These are phyloP conservation scores for Penicillium samsonianum DNA, from an alignment of 495 filamentous ascomycete genomes.

Conservation along the genomic window DNA sequence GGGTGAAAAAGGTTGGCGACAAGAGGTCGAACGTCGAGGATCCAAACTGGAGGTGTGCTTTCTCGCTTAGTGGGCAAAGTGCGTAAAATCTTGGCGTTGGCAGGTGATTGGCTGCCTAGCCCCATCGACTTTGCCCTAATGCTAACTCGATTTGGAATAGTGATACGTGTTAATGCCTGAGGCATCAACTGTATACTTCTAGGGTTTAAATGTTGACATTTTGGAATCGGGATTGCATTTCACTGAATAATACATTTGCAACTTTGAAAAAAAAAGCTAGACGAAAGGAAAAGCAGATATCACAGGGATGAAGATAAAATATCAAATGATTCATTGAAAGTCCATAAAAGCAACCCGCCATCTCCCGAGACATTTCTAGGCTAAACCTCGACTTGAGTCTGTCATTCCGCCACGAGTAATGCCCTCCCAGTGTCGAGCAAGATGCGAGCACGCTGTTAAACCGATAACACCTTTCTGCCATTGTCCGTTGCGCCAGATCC, in stretches of 20 bases:
- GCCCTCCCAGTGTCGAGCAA: conserved; percentile 24
- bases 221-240: background rate
- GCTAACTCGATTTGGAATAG: conserved; percentile 33
- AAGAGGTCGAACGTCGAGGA: conserved; percentile 30
- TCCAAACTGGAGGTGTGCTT: conserved; percentile 28
- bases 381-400: conserved; percentile 8
- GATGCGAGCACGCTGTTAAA: conserved; percentile 31
- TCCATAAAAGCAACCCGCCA: conserved; percentile 2
- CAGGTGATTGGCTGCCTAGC: conserved; percentile 27
- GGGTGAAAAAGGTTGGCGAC: conserved; percentile 43
- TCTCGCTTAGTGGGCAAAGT: conserved; percentile 53
- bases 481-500: conserved; percentile 44
- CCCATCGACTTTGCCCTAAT: conserved; percentile 37
- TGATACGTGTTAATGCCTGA: conserved; percentile 3
- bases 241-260: conserved; percentile 17
- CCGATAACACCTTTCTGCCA: conserved; percentile 48
- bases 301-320: conserved; percentile 9
- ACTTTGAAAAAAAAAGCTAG: conserved; percentile 13
- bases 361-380: background rate
- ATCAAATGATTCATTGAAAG: conserved; percentile 8
- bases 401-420: conserved; percentile 16
- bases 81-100: conserved; percentile 47
- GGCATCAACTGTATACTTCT: conserved; percentile 8
- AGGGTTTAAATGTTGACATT: background rate
- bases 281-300: conserved; percentile 8